Percentiles rank a stretch among this genome's conserved stretches.
These are phyloP conservation scores for Suillus bovinus DNA, from an alignment of 768 basidiomycete species.

Conservation along the genomic window DNA sequence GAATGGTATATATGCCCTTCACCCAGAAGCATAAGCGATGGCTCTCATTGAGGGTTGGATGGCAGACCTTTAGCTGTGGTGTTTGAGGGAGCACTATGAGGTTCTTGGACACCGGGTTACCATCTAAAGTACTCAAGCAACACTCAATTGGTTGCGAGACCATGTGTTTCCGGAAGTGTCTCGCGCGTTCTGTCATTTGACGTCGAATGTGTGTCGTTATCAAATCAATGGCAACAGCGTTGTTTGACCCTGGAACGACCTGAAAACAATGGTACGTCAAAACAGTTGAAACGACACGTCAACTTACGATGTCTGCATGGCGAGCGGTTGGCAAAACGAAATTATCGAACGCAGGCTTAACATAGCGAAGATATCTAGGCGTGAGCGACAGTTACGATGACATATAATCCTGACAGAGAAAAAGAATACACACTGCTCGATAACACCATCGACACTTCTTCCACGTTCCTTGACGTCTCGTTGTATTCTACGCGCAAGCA, in stretches of 20 bases:
- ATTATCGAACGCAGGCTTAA: slow-evolving; percentile 93
- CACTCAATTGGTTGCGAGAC: slow-evolving; percentile 48
- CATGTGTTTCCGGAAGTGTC: slow-evolving; percentile 72
- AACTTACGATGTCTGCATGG: slow-evolving; percentile 81
- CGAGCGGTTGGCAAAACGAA: slow-evolving; percentile 88
- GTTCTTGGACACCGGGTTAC: slow-evolving; percentile 46
- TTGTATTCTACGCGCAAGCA: slow-evolving; percentile 91
- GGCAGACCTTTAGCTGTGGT: slow-evolving; percentile 70
- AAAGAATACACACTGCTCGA: slow-evolving; percentile 69
- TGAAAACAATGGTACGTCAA: slow-evolving; percentile 29
- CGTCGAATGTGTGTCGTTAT: slow-evolving; percentile 88
- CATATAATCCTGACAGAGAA: background rate
- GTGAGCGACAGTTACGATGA: background rate
- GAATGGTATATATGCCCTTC: slow-evolving; percentile 87
- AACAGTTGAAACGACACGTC: background rate
- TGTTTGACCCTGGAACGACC: slow-evolving; percentile 96
- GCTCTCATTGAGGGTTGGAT: background rate
- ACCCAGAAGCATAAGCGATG: background rate
- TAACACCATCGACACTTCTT: slow-evolving; percentile 79
- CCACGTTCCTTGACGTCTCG: slow-evolving; percentile 90
- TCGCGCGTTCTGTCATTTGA: slow-evolving; percentile 78
- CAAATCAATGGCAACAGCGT: slow-evolving; percentile 88
- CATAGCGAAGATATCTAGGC: slow-evolving; percentile 83
- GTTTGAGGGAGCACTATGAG: slow-evolving; percentile 75
- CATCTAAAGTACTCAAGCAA: slow-evolving; percentile 37